Base-by-base conservation (phyloP, 257 asterid genomes). In the Solanum sejunctum region DNA sequence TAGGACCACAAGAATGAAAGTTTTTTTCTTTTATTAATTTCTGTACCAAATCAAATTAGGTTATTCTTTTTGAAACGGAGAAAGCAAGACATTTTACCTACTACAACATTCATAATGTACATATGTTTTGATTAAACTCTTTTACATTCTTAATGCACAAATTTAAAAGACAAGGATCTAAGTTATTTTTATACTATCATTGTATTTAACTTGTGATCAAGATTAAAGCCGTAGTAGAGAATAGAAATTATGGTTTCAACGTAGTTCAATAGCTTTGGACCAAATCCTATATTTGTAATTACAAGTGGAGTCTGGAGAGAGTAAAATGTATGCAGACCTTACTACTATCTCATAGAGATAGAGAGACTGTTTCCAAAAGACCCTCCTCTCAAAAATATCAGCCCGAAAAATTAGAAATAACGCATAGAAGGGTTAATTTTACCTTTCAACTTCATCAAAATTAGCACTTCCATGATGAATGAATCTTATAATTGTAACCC, bases 401-500 rank as follows among this genome's bases (percentile, higher is more conserved):
- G 6, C 41, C 6, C 41, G 0, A 36, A 36, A 36, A 36, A 36
- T 36, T 36, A 36, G 41, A 5, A 36, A 36, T 36, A 36, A 60
- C 21, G 71, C 20, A 63, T 26, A 12, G 5, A 67, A 32, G 78
- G 2, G 15, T 16, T 16, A 5, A 3, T 10, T 70, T 70, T 75
- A 75, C 82, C 82, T 75, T 75, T 75, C 41, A 75, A 10, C 61
- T 75, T 49, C 82, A 75, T 75, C 82, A 49, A 75, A 75, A 23
- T 49, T 47, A 47, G 69, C 49, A 52, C 79, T 45, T 21, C 75
- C 85, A n/a, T 18, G 58, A 12, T 81, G 73, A 52, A 54, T 28
- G 60, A 91, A 90, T 69, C 89, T 87, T 54, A 93, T 21, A 7
- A 92, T 87, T 2, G 87, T 85, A 49, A 91, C 88, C 57, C 84